Conservation (phyloP, 2,329 filamentous ascomycete species). For the Amauroascus verrucosus region DNA sequence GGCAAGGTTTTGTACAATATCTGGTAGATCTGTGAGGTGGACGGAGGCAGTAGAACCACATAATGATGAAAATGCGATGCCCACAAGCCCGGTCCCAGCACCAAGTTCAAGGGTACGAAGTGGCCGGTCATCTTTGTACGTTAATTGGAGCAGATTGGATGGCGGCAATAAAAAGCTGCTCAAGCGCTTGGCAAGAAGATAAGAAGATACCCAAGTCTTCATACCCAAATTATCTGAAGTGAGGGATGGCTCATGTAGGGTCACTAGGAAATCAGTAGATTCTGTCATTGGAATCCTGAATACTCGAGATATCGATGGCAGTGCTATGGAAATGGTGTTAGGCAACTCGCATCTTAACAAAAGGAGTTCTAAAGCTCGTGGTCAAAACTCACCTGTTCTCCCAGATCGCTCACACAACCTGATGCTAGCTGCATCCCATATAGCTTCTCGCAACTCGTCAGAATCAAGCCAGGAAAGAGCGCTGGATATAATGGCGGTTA, state of each 20-base stretch:
- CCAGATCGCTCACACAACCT: slow-evolving; percentile 80
- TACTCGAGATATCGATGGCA: slow-evolving; percentile 51
- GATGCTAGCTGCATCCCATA: slow-evolving; percentile 67
- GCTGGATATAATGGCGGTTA: slow-evolving; percentile 40
- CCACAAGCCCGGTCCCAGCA: slow-evolving; percentile 82
- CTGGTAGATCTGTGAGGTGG: slow-evolving; percentile 68
- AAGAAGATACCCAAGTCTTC: slow-evolving; percentile 93
- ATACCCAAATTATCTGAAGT: slow-evolving; percentile 80
- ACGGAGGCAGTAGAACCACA: slow-evolving; percentile 50
- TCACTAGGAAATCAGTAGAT: slow-evolving; percentile 49
- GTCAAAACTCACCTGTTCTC: slow-evolving; percentile 46
- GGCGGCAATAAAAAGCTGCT: slow-evolving; percentile 32
- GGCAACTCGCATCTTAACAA: not conserved
- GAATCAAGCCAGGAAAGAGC: slow-evolving; percentile 37
- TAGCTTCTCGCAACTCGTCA: slow-evolving; percentile 34
- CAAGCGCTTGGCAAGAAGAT: slow-evolving; percentile 68
- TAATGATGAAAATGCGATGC: slow-evolving; percentile 67
- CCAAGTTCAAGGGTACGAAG: slow-evolving; percentile 62
- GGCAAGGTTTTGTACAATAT: slow-evolving; percentile 72
- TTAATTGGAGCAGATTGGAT: slow-evolving; percentile 25
- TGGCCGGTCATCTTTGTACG: slow-evolving; percentile 19
- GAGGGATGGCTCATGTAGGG: slow-evolving; percentile 74
- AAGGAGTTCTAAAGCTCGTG: not conserved
- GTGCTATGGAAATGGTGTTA: slow-evolving; percentile 35
- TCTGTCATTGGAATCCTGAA: slow-evolving; percentile 47